Evolutionary conservation across 371 early-diverging fungal genomes (phyloP), one percentile per base, ranked within the genome.

Genomic region (Blakeslea trispora): DNA sequence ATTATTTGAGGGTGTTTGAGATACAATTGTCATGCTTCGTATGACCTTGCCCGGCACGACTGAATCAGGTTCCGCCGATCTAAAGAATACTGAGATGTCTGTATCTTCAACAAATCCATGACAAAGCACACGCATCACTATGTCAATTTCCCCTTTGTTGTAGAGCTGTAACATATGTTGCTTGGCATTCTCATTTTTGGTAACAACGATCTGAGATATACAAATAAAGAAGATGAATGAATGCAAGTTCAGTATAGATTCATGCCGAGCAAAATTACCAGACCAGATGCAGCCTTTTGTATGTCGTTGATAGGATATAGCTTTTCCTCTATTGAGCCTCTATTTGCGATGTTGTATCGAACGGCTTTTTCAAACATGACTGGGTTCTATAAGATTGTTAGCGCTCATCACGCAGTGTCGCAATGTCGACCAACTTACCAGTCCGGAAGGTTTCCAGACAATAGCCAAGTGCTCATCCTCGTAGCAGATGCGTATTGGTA

Each of bases 241-340:
- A 39, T 35, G 13, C 15, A 6, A 19, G 40, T 34, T 24, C 46
- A 22, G 14, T 17, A 31, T 14, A 51, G 14, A 43, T 40, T 19
- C 8, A 10, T 41, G 13, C n/a, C n/a, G n/a, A 10, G 13, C n/a
- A 35, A 3, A 9, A 49, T 64, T 71, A 83, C 83, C 65, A 83
- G 53, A 35, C 83, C 83, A 21, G 77, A 81, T 9, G 81, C 77
- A 21, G 83, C 81, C 45, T 81, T 83, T 55, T 80, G 80, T 21
- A 81, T 50, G 44, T 68, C 45, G 44, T 68, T 53, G 21, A 68
- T 37, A 63, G 62, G 55, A 74, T 71, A 67, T 15, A 70, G 52
- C 31, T 63, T 63, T 19, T 64, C 45, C 0, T 60, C 60, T 22
- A 60, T 39, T 14, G 45, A 41, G 10, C 65, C 65, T 40, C 63